A percentile compares a stretch with the other conserved stretches of the same genome.
Evolutionary conservation across 495 filamentous ascomycete genomes (phyloP).

Genomic region (Oidiodendron maius): DNA sequence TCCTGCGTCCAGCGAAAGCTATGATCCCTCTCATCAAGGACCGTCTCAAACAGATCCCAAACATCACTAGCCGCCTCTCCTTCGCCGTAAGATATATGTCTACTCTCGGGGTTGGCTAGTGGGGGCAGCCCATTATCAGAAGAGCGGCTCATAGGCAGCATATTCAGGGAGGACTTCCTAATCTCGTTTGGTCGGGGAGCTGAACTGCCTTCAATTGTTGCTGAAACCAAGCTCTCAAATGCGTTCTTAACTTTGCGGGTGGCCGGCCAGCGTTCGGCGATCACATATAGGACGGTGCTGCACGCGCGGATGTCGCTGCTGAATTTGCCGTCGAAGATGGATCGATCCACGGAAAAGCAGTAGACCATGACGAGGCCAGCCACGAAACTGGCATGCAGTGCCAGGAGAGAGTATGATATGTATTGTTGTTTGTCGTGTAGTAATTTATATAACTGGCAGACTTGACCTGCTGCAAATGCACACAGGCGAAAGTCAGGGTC

Average conservation of each 20-base stretch:
- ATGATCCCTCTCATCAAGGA: background rate
- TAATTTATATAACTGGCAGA: background rate
- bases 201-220: background rate
- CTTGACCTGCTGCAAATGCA: background rate
- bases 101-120: background rate
- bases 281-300: background rate
- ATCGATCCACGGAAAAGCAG: background rate
- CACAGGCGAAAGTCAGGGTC: background rate
- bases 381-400: background rate
- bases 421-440: background rate
- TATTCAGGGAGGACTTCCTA: background rate
- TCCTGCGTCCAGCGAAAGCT: background rate
- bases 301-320: background rate
- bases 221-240: background rate
- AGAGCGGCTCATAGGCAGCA: background rate
- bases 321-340: background rate
- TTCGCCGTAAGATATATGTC: background rate
- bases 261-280: background rate
- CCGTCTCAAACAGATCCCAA: background rate
- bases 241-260: background rate
- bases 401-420: background rate
- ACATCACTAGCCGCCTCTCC: background rate
- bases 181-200: background rate
- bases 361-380: background rate
- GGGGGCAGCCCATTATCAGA: background rate